Conservation (phyloP, 2,329 filamentous ascomycete genomes). For the Metarhizium robertsii region DNA sequence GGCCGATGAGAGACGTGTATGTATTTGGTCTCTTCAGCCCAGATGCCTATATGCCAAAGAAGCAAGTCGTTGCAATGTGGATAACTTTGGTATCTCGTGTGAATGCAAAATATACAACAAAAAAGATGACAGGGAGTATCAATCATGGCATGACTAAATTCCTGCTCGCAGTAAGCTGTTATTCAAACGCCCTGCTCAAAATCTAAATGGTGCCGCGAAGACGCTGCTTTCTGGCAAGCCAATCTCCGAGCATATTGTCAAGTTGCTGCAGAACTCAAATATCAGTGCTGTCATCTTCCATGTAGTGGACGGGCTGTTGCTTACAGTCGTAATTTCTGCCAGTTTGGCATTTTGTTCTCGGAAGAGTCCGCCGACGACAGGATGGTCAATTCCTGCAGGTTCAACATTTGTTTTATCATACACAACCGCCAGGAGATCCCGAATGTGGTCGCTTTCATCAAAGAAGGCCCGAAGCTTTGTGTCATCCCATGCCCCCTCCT, state of each 20-base stretch:
- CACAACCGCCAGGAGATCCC: constrained; percentile 82
- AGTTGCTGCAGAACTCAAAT: constrained; percentile 47
- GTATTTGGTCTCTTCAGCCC: not conserved
- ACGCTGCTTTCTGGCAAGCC: constrained; percentile 65
- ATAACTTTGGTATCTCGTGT: constrained; percentile 5
- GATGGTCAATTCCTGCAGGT: constrained; percentile 75
- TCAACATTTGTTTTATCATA: constrained; percentile 83
- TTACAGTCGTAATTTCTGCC: constrained; percentile 72
- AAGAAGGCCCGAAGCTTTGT: constrained; percentile 78
- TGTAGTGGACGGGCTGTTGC: constrained; percentile 13
- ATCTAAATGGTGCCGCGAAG: constrained; percentile 38
- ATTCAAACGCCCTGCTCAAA: not conserved
- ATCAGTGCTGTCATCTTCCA: constrained; percentile 9
- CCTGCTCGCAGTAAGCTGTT: not conserved
- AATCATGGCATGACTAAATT: not conserved
- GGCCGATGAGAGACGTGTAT: not conserved
- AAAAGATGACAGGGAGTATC: not conserved
- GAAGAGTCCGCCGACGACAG: constrained; percentile 71
- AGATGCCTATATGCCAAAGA: constrained; percentile 6
- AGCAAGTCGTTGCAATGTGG: constrained; percentile 1
- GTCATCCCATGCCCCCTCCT: constrained; percentile 68
- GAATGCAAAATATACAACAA: not conserved
- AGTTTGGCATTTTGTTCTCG: constrained; percentile 78
- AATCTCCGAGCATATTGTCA: constrained; percentile 77
- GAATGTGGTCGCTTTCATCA: constrained; percentile 79